Conservation (phyloP, 169 alveolate genomes). For the Cryptosporidium xiaoi region DNA sequence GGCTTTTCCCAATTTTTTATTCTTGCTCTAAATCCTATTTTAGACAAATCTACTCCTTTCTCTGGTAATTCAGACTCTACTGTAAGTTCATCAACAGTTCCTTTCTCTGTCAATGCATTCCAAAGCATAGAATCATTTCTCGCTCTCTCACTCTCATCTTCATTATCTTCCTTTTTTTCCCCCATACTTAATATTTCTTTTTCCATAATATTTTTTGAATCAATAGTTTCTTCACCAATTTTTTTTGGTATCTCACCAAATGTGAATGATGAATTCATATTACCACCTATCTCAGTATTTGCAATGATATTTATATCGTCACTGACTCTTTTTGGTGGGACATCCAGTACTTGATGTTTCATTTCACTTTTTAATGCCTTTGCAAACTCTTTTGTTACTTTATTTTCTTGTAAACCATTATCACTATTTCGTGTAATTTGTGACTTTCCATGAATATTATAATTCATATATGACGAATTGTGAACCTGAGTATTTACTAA, state of each 20-base stretch:
- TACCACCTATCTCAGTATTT: conserved; percentile 5
- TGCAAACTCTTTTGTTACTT: conserved; percentile 28
- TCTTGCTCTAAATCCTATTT: conserved; percentile 65
- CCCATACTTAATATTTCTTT: conserved; percentile 12
- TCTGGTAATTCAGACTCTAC: conserved; percentile 39
- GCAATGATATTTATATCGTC: conserved; percentile 13
- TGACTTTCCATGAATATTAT: neutral
- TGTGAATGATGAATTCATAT: neutral
- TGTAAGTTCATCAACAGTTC: conserved; percentile 16
- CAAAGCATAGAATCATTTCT: conserved; percentile 25
- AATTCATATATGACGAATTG: conserved; percentile 13
- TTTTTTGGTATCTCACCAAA: conserved; percentile 14
- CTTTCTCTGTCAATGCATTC: conserved; percentile 52
- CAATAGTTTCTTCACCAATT: neutral
- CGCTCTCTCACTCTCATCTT: conserved; percentile 24
- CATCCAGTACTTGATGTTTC: conserved; percentile 19
- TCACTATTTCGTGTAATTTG: neutral
- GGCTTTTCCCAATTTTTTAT: conserved; percentile 36
- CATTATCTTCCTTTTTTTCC: conserved; percentile 5
- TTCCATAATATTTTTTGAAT: conserved; percentile 22
- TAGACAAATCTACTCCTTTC: conserved; percentile 74
- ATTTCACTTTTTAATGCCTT: conserved; percentile 27
- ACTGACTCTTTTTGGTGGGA: conserved; percentile 23
- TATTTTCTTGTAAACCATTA: neutral
- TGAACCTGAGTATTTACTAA: conserved; percentile 17